phyloP scores from a whole-genome alignment of 805 yeast species.

The Metschnikowia dekortorum region DNA sequence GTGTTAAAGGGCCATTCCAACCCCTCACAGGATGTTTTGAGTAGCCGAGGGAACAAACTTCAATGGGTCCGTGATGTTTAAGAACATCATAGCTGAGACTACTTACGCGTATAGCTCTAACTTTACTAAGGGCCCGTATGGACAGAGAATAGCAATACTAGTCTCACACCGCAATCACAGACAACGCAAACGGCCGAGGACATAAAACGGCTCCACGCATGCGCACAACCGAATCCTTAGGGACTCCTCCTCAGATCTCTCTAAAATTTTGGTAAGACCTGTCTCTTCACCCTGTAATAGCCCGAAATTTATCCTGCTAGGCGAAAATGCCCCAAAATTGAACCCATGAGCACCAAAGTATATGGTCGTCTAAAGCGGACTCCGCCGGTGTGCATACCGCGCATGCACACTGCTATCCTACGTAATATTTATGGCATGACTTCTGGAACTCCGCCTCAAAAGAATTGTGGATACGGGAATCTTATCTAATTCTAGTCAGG shows the following conservation, averaged over 20 bases:
- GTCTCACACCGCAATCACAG: neutral
- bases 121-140: neutral
- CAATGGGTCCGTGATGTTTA: neutral
- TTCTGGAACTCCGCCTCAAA: neutral
- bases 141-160: neutral
- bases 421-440: neutral
- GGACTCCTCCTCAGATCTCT: neutral
- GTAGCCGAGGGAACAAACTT: neutral
- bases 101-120: neutral
- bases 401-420: slow-evolving; percentile 1
- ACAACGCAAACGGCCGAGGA: neutral
- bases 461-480: too few relatives aligned
- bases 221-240: neutral
- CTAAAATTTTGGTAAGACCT: neutral
- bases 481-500: too few relatives aligned
- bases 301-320: neutral
- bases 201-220: neutral
- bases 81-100: neutral
- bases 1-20: neutral
- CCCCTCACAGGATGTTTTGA: neutral
- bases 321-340: neutral
- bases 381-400: neutral
- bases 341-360: neutral
- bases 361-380: neutral
- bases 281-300: neutral